Base-by-base conservation (phyloP, 805 yeast genomes). In the Saturnispora hagleri region DNA sequence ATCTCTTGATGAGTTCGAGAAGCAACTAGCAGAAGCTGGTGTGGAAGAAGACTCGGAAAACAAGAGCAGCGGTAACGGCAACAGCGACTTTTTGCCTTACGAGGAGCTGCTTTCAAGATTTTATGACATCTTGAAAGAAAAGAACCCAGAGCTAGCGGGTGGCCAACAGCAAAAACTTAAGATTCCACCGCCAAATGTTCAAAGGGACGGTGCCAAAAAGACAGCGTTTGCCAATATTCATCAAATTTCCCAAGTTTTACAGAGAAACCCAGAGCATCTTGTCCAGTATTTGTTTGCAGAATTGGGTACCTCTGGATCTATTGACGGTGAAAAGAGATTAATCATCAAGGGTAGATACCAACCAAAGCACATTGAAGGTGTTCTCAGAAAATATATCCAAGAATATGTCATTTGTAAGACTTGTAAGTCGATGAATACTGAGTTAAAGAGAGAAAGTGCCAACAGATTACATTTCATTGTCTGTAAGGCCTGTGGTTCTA, bases 391-490 rank as follows among this genome's bases (percentile, higher is more conserved):
- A 72, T 93, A 93, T 71, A 93, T 95, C 68, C 75, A 88, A 68
- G 99, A 93, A 71, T 93, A 93, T 68, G 99, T 93, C 59, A 89
- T 97, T 50, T 93, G 99, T 81, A 89, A 93, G 79, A 93, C 99
- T 44, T 93, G 99, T 77, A 93, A 91, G 77, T 87, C 96, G 54
- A 90, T 89, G 80, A 93, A 93, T 73, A 93, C 99, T 44, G 93
- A 85, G 61, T 79, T 93, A 69, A 87, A 84, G 77, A 90, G 96
- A 74, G 99, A 93, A 74, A 84, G 87, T 61, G 85, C 93, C 54
- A 93, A 90, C 77, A 87, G 99, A 77, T 80, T 93, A 73, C 95
- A 88, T 76, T 93, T 93, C 77, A 79, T 93, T 77, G 96, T 90
- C 64, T 93, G 99, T 79, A 89, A 90, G 68, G 87, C 95, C 52